A percentile compares a stretch with the other conserved stretches of the same genome.
Evolutionary conservation across 345 rosid genomes (phyloP).

Genomic region (Euphorbia pulcherrima): DNA sequence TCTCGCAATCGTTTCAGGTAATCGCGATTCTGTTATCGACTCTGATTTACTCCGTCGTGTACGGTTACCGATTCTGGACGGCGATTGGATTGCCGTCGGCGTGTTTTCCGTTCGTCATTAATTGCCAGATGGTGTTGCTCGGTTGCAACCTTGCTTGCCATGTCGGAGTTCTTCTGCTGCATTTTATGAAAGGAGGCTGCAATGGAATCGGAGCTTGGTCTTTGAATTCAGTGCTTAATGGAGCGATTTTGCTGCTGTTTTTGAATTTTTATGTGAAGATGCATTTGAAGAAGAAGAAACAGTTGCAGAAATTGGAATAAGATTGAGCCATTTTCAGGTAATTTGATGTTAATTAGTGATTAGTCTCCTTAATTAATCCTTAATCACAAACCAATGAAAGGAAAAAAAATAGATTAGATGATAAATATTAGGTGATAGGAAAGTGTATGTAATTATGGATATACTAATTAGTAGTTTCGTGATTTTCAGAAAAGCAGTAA

Average conservation of each 20-base stretch:
- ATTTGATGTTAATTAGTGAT: too few relatives aligned
- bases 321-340: too few relatives aligned
- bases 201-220: slow-evolving; percentile 34
- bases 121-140: slow-evolving; percentile 26
- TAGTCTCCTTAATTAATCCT: too few relatives aligned
- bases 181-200: slow-evolving; percentile 30
- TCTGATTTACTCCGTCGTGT: slow-evolving; percentile 54
- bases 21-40: slow-evolving; percentile 69
- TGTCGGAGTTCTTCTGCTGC: slow-evolving; percentile 29
- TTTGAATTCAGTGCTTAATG: slow-evolving; percentile 26
- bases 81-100: slow-evolving; percentile 29
- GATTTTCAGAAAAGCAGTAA: too few relatives aligned
- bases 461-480: too few relatives aligned
- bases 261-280: slow-evolving; percentile 25
- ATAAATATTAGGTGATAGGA: too few relatives aligned
- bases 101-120: slow-evolving; percentile 18
- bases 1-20: slow-evolving; percentile 82
- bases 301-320: too few relatives aligned
- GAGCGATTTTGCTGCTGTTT: slow-evolving; percentile 19
- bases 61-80: slow-evolving; percentile 43
- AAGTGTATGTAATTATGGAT: too few relatives aligned
- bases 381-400: too few relatives aligned
- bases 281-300: not conserved
- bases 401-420: too few relatives aligned
- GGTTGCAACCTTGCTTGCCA: slow-evolving; percentile 30